phyloP scores from a whole-genome alignment of 2,329 filamentous ascomycete genomes.

The Bipolaris cookei region DNA sequence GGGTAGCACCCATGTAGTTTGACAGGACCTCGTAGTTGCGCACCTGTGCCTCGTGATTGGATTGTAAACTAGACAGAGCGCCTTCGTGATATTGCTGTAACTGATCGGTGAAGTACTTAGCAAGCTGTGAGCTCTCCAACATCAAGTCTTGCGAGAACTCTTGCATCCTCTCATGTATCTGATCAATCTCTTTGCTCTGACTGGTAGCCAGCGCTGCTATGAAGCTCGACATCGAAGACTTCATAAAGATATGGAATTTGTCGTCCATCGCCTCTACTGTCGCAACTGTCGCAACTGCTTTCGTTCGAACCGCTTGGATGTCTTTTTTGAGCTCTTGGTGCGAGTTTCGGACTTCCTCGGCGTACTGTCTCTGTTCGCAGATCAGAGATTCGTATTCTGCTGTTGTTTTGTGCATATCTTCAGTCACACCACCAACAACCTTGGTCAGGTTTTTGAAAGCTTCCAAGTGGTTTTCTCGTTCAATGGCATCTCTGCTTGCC shows the following conservation, averaged over 20 bases:
- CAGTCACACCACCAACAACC: conserved; percentile 31
- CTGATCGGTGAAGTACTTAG: conserved; percentile 20
- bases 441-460: conserved; percentile 44
- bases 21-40: conserved; percentile 24
- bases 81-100: conserved; percentile 26
- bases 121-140: conserved; percentile 24
- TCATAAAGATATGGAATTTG: conserved; percentile 31
- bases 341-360: conserved; percentile 27
- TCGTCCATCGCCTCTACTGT: conserved; percentile 24
- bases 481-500: conserved; percentile 63
- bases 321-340: conserved; percentile 28
- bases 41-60: conserved; percentile 29
- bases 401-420: conserved; percentile 28
- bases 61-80: conserved; percentile 17
- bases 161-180: conserved; percentile 28
- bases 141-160: conserved; percentile 29
- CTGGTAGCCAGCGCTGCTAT: conserved; percentile 25
- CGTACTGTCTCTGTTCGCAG: conserved; percentile 32
- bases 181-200: conserved; percentile 23
- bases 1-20: conserved; percentile 19
- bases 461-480: conserved; percentile 56
- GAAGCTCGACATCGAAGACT: conserved; percentile 26
- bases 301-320: conserved; percentile 26
- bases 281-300: conserved; percentile 27
- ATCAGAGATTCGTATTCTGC: conserved; percentile 35